Base-by-base conservation (phyloP, 169 alveolate species). In the Hepatocystis sp. region DNA sequence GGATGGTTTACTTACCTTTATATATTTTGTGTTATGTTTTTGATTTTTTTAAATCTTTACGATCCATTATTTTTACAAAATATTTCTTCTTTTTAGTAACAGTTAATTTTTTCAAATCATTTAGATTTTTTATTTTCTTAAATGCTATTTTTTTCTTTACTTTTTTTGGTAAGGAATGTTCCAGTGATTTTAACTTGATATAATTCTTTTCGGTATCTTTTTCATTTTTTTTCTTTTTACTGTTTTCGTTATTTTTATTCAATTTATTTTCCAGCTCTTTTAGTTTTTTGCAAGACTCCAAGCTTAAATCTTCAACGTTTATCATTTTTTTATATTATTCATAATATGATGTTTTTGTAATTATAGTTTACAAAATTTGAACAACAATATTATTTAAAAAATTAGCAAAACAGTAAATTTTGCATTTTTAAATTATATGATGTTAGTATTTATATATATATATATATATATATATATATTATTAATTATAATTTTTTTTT, bases 181-280 rank as follows among this genome's bases (percentile, higher is more conserved):
- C 86, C 25, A 71, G 46, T 4, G 67, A 32, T 71, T 71, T 71
- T 19, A 71, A 39, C 17, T 71, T 28, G 76, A 56, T 58, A 61
- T 25, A 71, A 49, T 51, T 71, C 13, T 56, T 71, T 13, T 56
- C 71, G 11, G 39, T 8, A 25, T 58, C 44, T 49, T 71, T 65
- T 71, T 47, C 61, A n/a, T 27, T 52, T 36, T 71, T 71, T 58
- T 28, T 51, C 44, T 58, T 71, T 1, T 58, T 40, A 39, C 32
- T 60, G 5, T 56, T 68, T 52, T 53, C 5, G 13, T 40, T 56
- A 56, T 71, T 58, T 71, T 51, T 76, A 39, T 56, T 71, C 58
- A 71, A 40, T 56, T 71, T 71, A 56, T 71, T 76, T 51, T 71
- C 86, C 49, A 71, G 66, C 42, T 71, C 44, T 36, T 71, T 71